Evolutionary conservation across 2,329 filamentous ascomycete genomes (phyloP), one percentile per base, ranked within the genome.

Genomic region (Seiridium unicorne): DNA sequence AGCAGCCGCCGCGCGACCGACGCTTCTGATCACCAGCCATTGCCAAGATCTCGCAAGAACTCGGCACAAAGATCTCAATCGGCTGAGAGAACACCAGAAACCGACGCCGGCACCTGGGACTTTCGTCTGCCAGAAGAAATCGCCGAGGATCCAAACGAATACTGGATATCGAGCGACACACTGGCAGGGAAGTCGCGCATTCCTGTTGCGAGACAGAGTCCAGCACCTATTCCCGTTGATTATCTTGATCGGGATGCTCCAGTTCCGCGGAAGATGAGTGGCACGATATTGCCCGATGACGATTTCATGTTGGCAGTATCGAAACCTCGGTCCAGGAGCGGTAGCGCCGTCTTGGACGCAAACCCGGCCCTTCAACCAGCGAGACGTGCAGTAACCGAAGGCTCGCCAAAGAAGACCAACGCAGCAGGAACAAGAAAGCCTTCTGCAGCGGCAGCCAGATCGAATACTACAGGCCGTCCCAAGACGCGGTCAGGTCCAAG

Each of bases 141-240:
- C 62, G 88, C 89, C 49, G 79, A 86, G 67, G 81, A 84, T 72
- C 75, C 84, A 70, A 77, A 76, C 46, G 78, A 79, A 57, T 86
- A 85, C 64, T 84, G 80, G 68, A 73, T 80, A 66, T 74, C 77
- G 69, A 84, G 75, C 75, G 84, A 67, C 65, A 77, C 72, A 64
- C 42, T 57, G 11, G 61, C 58, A 55, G 82, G 72, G 69, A 89
- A 83, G 78, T 97, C 94, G 49, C 88, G 92, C 58, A 97, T 99
- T 71, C 95, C 95, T 1, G 83, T 98, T 44, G 88, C 92, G 36
- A 93, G 92, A 68, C 79, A 84, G 11, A 97, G 92, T 71, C 90
- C 91, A 2, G 84, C 87, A 26, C 92, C 93, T 9, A 88, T 96
- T 61, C 85, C 91, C 2, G 74, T 84, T 56, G 86, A 89, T 55